Base-by-base conservation (phyloP, 441 rosid genomes). In the Dalechampia spathulata region DNA sequence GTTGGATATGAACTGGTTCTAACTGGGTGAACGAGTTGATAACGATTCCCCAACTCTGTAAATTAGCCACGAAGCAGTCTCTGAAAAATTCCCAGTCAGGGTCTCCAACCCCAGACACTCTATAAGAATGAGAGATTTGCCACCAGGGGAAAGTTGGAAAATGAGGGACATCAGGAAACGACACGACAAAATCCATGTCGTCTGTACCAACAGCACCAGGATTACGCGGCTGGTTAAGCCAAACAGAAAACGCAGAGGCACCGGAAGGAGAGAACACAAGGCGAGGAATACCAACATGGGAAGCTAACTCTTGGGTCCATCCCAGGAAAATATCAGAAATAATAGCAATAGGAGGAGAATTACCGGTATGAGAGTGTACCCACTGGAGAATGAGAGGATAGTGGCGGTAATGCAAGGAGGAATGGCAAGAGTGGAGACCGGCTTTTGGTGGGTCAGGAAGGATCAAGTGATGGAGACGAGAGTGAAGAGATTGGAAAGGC, bases 241-340 rank as follows among this genome's bases (percentile, higher is more conserved):
- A 1, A 60, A 78, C 66, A 16, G 61, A 51, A 19, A 62, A 59
- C 6, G 72, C 45, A 17, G 69, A 64, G 0, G 78, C 68, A 0
- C 79, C 76, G 7, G 69, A 60, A 3, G 75, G 72, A 69, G 76
- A 81, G 69, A 83, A 83, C 10, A 77, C 71, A 50, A 76, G 32
- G n/a, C 83, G 75, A 17, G 68, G 70, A 21, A 81, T 42, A 11
- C 67, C 65, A 25, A 75, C 55, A 4, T 55, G 62, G 21, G 16
- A 22, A 4, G 86, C 78, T 8, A 83, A 54, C 17, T 66, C 54
- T 5, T 51, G 12, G 42, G 87, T 83, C 87, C 90, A 83, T 15
- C 90, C 83, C 37, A 75, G 74, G 63, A 83, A 81, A 72, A 76
- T 73, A 44, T 80, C 89, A 7, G 89, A 77, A 26, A 83, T 28